Conservation (phyloP, 495 filamentous ascomycete genomes). For the Penicillium lagena region DNA sequence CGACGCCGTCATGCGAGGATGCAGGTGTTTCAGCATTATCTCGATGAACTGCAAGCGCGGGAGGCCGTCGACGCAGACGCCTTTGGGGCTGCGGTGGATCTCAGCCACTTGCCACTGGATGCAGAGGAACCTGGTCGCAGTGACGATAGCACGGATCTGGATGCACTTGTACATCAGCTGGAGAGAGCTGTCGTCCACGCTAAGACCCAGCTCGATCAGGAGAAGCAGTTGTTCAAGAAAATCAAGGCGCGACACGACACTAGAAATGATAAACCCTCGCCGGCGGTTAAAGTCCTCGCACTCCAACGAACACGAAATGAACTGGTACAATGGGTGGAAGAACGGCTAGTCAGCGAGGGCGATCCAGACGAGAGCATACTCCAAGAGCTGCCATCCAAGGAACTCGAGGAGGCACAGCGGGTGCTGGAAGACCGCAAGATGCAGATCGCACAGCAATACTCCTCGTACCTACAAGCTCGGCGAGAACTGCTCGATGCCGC, state of each 20-base stretch:
- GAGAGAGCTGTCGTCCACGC: constrained; percentile 60
- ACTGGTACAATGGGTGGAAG: constrained; percentile 67
- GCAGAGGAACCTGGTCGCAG: constrained; percentile 1
- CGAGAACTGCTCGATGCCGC: constrained; percentile 32
- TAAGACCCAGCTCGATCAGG: constrained; percentile 53
- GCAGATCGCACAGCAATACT: constrained; percentile 45
- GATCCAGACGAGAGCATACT: constrained; percentile 31
- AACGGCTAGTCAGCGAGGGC: constrained; percentile 52
- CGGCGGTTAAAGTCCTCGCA: constrained; percentile 37
- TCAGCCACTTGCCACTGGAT: constrained; percentile 27
- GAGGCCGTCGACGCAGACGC: constrained; percentile 43
- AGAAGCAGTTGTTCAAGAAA: constrained; percentile 55
- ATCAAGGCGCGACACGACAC: constrained; percentile 33
- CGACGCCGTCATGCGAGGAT: constrained; percentile 49
- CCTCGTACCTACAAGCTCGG: constrained; percentile 28
- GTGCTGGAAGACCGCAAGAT: constrained; percentile 34
- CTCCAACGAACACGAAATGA: constrained; percentile 53
- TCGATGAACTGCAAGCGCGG: constrained; percentile 26
- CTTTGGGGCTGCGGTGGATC: constrained; percentile 37
- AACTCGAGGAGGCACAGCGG: constrained; percentile 29
- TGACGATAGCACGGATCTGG: constrained; percentile 19
- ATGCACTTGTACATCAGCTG: constrained; percentile 51
- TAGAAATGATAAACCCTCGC: constrained; percentile 1
- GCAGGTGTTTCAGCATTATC: constrained; percentile 44
- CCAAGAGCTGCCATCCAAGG: constrained; percentile 26